Percentiles rank a stretch among this genome's conserved stretches.
These are phyloP conservation scores for Abortiporus biennis DNA, from an alignment of 1,284 basidiomycete species.

Conservation along the genomic window DNA sequence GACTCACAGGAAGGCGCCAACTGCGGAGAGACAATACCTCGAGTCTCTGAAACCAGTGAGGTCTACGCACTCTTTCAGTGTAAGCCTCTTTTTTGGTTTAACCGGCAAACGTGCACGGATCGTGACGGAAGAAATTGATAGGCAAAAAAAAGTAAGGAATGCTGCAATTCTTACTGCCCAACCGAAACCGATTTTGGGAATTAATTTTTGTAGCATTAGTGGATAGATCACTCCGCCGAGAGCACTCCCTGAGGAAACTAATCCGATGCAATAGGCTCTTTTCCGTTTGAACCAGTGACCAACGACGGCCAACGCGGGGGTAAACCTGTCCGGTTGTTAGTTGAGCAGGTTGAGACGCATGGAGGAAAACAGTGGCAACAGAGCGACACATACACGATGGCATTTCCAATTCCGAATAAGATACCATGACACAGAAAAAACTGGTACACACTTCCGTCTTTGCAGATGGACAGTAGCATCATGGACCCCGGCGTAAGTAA, in stretches of 20 bases:
- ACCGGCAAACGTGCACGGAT: slow-evolving; percentile 23
- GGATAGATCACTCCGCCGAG: slow-evolving; percentile 61
- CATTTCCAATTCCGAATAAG: slow-evolving; percentile 27
- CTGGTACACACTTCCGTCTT: slow-evolving; percentile 27
- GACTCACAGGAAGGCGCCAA: slow-evolving; percentile 26
- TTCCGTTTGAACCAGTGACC: slow-evolving; percentile 23
- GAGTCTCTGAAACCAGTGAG: slow-evolving; percentile 25
- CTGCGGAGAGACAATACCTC: slow-evolving; percentile 22
- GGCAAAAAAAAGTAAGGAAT: slow-evolving; percentile 25
- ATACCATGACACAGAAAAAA: slow-evolving; percentile 31
- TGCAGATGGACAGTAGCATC: slow-evolving; percentile 29
- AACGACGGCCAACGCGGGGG: slow-evolving; percentile 4
- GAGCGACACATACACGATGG: slow-evolving; percentile 21
- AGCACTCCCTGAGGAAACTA: slow-evolving; percentile 27
- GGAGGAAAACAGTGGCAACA: neutral
- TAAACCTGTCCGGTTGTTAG: slow-evolving; percentile 29
- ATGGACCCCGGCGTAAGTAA: slow-evolving; percentile 26
- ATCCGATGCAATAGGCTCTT: slow-evolving; percentile 50
- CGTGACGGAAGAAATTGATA: slow-evolving; percentile 22
- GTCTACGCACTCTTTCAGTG: slow-evolving; percentile 21
- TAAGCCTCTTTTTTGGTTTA: slow-evolving; percentile 12
- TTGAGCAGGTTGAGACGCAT: slow-evolving; percentile 31
- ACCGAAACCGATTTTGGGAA: slow-evolving; percentile 47
- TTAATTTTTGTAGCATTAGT: slow-evolving; percentile 53
- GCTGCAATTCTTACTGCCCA: slow-evolving; percentile 44